These are phyloP conservation scores for Kuraishia piskuri DNA, from an alignment of 805 yeast species.

Conservation along the genomic window DNA sequence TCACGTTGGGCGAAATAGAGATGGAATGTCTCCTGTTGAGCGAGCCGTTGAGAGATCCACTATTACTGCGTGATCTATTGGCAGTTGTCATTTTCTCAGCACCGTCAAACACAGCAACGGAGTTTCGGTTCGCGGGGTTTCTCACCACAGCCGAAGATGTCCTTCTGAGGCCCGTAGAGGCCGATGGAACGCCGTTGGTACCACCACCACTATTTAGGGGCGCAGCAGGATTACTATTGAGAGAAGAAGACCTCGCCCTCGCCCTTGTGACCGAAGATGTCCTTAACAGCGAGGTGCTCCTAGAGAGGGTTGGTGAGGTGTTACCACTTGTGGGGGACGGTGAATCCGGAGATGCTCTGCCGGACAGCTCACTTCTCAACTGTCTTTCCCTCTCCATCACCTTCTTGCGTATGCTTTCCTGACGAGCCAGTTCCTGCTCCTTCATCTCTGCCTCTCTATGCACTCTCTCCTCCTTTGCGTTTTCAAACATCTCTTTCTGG, in stretches of 20 bases:
- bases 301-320: slow-evolving; percentile 7
- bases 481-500: slow-evolving; percentile 14
- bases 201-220: not conserved
- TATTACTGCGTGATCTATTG: not conserved
- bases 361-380: slow-evolving; percentile 12
- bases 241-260: slow-evolving; percentile 7
- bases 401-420: slow-evolving; percentile 9
- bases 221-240: not conserved
- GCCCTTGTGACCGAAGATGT: slow-evolving; percentile 8
- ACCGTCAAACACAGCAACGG: not conserved
- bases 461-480: slow-evolving; percentile 16
- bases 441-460: slow-evolving; percentile 12
- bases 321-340: not conserved
- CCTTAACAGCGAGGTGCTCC: slow-evolving; percentile 1
- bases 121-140: not conserved
- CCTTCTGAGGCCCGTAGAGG: not conserved
- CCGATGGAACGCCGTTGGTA: not conserved
- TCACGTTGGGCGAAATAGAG: not conserved
- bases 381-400: slow-evolving; percentile 14
- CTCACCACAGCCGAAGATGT: not conserved
- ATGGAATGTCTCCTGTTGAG: not conserved
- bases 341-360: not conserved
- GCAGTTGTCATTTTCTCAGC: not conserved
- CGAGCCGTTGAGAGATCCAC: not conserved
- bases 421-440: slow-evolving; percentile 9